phyloP scores from a whole-genome alignment of 768 basidiomycete species.

The Mycena filopes region DNA sequence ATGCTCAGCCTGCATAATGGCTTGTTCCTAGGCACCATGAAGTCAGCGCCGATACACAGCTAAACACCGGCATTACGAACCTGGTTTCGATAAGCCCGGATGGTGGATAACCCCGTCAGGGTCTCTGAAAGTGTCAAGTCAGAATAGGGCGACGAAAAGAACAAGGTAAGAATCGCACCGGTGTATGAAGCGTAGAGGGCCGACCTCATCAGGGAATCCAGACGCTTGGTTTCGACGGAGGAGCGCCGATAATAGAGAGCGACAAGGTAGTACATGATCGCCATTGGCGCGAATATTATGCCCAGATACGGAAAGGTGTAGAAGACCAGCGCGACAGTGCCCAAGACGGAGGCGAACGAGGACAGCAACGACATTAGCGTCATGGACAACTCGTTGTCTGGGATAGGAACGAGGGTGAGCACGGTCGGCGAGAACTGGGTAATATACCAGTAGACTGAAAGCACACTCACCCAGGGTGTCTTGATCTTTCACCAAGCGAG shows the following conservation, averaged over 20 bases:
- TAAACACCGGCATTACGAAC: constrained; percentile 34
- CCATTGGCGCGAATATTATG: constrained; percentile 67
- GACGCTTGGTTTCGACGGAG: constrained; percentile 72
- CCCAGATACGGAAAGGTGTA: constrained; percentile 77
- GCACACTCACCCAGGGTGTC: too few relatives aligned
- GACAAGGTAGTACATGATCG: constrained; percentile 61
- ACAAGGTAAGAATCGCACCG: constrained; percentile 46
- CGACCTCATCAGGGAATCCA: constrained; percentile 72
- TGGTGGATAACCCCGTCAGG: constrained; percentile 71
- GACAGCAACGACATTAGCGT: constrained; percentile 59
- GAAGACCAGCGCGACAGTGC: constrained; percentile 68
- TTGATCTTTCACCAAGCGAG: constrained; percentile 68
- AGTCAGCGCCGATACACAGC: constrained; percentile 60
- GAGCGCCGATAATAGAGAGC: constrained; percentile 68
- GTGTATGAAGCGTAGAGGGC: constrained; percentile 66
- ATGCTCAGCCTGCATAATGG: constrained; percentile 60
- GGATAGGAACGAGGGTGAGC: too few relatives aligned
- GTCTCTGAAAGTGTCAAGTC: constrained; percentile 54
- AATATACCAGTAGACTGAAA: too few relatives aligned
- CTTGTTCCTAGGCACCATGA: constrained; percentile 53
- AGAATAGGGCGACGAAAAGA: neutral
- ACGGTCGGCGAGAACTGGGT: too few relatives aligned
- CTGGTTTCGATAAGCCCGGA: constrained; percentile 60
- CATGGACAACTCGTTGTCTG: constrained; percentile 61
- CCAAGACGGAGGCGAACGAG: constrained; percentile 57